phyloP scores from a whole-genome alignment of 805 yeast species.

The Metschnikowia cerradonensis region DNA sequence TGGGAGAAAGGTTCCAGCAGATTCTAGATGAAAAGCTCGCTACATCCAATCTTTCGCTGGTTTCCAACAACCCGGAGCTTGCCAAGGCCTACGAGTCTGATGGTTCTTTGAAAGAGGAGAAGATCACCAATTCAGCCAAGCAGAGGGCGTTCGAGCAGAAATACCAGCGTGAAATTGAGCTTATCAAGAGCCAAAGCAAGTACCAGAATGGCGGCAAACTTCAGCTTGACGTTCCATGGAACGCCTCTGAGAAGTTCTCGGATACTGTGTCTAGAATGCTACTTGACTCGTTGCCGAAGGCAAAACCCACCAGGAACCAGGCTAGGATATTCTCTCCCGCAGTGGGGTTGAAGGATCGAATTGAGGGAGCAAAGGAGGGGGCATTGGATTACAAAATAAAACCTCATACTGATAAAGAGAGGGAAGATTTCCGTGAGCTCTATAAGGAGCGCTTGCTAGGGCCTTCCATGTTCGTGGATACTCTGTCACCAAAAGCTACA shows the following conservation, averaged over 20 bases:
- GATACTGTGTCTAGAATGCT: slow-evolving; percentile 16
- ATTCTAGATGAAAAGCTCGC: slow-evolving; percentile 29
- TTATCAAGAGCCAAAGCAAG: slow-evolving; percentile 28
- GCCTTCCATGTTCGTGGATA: slow-evolving; percentile 45
- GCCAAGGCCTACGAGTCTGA: neutral
- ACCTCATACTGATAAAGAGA: slow-evolving; percentile 23
- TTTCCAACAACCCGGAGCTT: neutral
- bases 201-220: slow-evolving; percentile 6
- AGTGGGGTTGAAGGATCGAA: slow-evolving; percentile 32
- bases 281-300: slow-evolving; percentile 14
- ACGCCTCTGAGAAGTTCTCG: slow-evolving; percentile 11
- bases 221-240: slow-evolving; percentile 12
- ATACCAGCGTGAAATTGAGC: slow-evolving; percentile 19
- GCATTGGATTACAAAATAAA: slow-evolving; percentile 61
- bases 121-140: slow-evolving; percentile 5
- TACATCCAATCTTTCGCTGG: slow-evolving; percentile 10
- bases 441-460: slow-evolving; percentile 64
- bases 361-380: slow-evolving; percentile 59
- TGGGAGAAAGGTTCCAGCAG: slow-evolving; percentile 30
- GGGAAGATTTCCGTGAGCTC: slow-evolving; percentile 50
- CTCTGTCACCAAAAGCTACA: slow-evolving; percentile 39
- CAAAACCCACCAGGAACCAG: slow-evolving; percentile 7
- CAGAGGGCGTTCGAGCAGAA: slow-evolving; percentile 6
- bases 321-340: slow-evolving; percentile 20
- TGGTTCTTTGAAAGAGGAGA: slow-evolving; percentile 4